Conservation (phyloP, 2,329 filamentous ascomycete genomes). For the Aspergillus novoparasiticus region DNA sequence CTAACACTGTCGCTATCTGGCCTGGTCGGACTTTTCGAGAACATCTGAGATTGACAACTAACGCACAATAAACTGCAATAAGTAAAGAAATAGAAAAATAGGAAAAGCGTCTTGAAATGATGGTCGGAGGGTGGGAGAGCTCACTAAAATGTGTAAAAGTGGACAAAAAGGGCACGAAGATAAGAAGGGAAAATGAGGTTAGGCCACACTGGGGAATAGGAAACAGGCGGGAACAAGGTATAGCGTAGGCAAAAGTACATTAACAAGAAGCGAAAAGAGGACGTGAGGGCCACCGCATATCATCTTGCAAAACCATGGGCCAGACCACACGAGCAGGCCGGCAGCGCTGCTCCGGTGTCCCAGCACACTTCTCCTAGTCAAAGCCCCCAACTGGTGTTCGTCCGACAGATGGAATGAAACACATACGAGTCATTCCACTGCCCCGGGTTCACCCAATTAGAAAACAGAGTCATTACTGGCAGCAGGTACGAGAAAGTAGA, state of each 20-base stretch:
- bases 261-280: constrained; percentile 39
- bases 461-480: constrained; percentile 34
- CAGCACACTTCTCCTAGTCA: constrained; percentile 28
- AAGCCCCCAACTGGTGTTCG: constrained; percentile 25
- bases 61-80: constrained; percentile 18
- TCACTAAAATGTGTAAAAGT: constrained; percentile 30
- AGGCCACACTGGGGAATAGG: constrained; percentile 28
- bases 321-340: constrained; percentile 23
- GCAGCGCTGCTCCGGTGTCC: constrained; percentile 21
- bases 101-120: constrained; percentile 26
- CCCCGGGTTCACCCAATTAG: constrained; percentile 24
- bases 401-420: constrained; percentile 21
- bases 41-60: constrained; percentile 27
- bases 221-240: constrained; percentile 34
- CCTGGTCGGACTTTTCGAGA: constrained; percentile 13
- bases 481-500: constrained; percentile 33
- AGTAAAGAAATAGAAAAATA: constrained; percentile 14
- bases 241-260: constrained; percentile 44
- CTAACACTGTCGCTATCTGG: not conserved
- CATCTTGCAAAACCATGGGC: constrained; percentile 27
- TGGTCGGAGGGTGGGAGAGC: constrained; percentile 25
- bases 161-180: constrained; percentile 23
- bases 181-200: constrained; percentile 22
- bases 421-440: constrained; percentile 25
- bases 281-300: constrained; percentile 29